Evolutionary conservation across 768 basidiomycete species (phyloP).

Genomic region (Gyrodon lividus): DNA sequence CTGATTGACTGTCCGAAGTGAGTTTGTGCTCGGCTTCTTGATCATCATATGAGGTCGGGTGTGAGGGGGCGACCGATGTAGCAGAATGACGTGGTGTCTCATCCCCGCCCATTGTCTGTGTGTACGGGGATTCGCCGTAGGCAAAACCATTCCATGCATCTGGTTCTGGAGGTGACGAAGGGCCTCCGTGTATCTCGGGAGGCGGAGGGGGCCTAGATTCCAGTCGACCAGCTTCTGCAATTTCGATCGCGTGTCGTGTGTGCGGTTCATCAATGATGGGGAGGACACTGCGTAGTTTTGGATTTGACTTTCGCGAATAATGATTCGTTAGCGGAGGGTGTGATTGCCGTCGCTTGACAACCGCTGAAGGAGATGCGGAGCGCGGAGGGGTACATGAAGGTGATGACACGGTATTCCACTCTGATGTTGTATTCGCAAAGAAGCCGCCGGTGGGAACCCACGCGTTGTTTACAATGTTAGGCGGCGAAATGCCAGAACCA

Average conservation of each 20-base stretch:
- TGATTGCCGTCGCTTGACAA: slow-evolving; percentile 49
- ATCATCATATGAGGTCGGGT: slow-evolving; percentile 24
- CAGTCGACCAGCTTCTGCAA: slow-evolving; percentile 13
- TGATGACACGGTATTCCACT: slow-evolving; percentile 51
- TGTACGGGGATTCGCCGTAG: slow-evolving; percentile 40
- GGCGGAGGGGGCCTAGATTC: slow-evolving; percentile 25
- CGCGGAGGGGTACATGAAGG: slow-evolving; percentile 43
- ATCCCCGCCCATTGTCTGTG: slow-evolving; percentile 33
- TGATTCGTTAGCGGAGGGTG: slow-evolving; percentile 41
- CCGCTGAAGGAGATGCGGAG: slow-evolving; percentile 50
- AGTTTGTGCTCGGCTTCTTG: slow-evolving; percentile 18
- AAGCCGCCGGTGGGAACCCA: slow-evolving; percentile 52
- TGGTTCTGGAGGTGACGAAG: slow-evolving; percentile 21
- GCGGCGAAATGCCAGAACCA: slow-evolving; percentile 41
- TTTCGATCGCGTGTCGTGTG: slow-evolving; percentile 33
- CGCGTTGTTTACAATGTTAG: slow-evolving; percentile 35
- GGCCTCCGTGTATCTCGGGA: slow-evolving; percentile 29
- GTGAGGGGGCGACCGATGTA: slow-evolving; percentile 20
- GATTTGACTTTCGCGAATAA: slow-evolving; percentile 54
- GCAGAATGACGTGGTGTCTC: slow-evolving; percentile 48
- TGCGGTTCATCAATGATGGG: slow-evolving; percentile 66
- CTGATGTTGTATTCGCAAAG: slow-evolving; percentile 51
- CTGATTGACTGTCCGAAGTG: slow-evolving; percentile 22
- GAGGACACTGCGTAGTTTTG: slow-evolving; percentile 72
- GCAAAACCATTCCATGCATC: slow-evolving; percentile 41